Conservation (phyloP, 148 eudicot genomes). For the Silene latifolia region DNA sequence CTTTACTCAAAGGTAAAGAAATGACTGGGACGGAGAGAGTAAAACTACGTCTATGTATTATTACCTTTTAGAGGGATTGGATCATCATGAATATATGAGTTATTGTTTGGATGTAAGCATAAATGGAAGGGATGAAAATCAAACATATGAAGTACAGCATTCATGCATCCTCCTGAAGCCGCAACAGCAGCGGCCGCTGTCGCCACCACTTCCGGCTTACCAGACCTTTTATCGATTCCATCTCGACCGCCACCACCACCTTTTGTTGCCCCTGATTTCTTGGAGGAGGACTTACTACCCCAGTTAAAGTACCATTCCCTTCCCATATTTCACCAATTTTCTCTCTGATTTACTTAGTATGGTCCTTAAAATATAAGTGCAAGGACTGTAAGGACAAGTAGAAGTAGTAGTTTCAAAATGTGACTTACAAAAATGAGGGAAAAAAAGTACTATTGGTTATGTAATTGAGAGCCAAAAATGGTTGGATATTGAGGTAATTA, state of each 20-base stretch:
- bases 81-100: constrained; percentile 25
- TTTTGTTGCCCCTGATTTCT: constrained; percentile 6
- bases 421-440: not conserved
- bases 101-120: constrained; percentile 32
- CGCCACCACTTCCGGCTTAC: constrained; percentile 7
- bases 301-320: constrained; percentile 62
- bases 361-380: too few relatives aligned
- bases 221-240: not conserved
- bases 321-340: constrained; percentile 36
- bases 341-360: not conserved
- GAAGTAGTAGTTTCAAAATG: not conserved
- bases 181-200: constrained; percentile 27
- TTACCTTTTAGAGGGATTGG: constrained; percentile 42
- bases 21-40: too few relatives aligned
- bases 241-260: constrained; percentile 19
- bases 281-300: constrained; percentile 31
- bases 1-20: too few relatives aligned
- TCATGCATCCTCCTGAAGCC: constrained; percentile 59
- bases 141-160: constrained; percentile 60
- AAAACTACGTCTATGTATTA: too few relatives aligned
- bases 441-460: too few relatives aligned
- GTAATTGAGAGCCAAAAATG: not conserved
- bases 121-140: constrained; percentile 55
- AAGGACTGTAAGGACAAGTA: too few relatives aligned
- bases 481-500: constrained; percentile 1